These are phyloP conservation scores for Geosiphon pyriformis DNA, from an alignment of 192 early-diverging fungal genomes.

Conservation along the genomic window DNA sequence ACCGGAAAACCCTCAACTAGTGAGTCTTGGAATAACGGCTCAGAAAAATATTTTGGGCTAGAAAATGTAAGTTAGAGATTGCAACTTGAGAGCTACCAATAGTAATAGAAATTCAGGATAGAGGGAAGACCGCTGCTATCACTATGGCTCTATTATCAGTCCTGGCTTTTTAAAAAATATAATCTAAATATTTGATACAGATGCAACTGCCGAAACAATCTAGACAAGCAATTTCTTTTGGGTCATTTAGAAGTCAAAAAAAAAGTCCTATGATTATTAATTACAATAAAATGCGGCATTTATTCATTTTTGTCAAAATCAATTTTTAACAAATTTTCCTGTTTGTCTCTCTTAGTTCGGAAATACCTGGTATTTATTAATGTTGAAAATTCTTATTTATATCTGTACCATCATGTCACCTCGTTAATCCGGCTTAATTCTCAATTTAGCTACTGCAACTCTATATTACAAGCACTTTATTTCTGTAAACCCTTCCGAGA, in stretches of 20 bases:
- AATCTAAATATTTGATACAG: background rate
- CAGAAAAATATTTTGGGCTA: conserved; percentile 23
- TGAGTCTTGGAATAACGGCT: conserved; percentile 7
- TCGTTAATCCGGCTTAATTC: background rate
- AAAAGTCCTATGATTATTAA: background rate
- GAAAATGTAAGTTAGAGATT: conserved; percentile 25
- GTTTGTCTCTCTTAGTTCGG: conserved; percentile 12
- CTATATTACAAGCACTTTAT: conserved; percentile 93
- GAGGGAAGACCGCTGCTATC: background rate
- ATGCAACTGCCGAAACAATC: background rate
- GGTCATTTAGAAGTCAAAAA: background rate
- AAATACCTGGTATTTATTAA: conserved; percentile 20
- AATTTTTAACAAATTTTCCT: background rate
- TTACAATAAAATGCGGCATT: background rate
- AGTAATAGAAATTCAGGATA: background rate
- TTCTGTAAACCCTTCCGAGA: conserved; percentile 93
- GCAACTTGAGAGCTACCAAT: background rate
- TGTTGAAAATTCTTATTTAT: background rate
- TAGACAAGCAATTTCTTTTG: background rate
- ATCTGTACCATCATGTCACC: background rate
- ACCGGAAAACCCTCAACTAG: conserved; percentile 4
- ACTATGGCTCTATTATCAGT: background rate
- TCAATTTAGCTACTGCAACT: conserved; percentile 81
- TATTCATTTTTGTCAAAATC: no score
- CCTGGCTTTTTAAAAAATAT: background rate